Evolutionary conservation across 2,329 filamentous ascomycete species (phyloP).

Genomic region (Biscogniauxia mediterranea): DNA sequence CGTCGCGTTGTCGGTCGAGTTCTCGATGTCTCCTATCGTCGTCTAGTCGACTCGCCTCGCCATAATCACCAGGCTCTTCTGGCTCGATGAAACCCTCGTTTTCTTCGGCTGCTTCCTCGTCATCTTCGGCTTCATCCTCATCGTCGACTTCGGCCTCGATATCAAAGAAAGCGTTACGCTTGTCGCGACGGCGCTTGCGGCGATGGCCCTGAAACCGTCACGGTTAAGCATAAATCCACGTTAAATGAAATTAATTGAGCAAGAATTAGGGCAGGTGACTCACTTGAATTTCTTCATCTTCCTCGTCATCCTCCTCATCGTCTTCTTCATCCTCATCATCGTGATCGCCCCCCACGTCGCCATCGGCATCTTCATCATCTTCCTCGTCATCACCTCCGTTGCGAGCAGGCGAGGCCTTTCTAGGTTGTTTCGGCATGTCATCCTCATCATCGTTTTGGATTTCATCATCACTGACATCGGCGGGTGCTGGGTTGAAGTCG

Average conservation of each 20-base stretch:
- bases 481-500: conserved; percentile 83
- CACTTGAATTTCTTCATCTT: conserved; percentile 66
- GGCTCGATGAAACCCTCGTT: conserved; percentile 84
- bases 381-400: conserved; percentile 39
- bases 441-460: conserved; percentile 38
- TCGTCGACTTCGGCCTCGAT: conserved; percentile 98
- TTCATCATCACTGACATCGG: conserved; percentile 71
- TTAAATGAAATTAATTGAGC: not conserved
- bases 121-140: conserved; percentile 82
- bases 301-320: conserved; percentile 63
- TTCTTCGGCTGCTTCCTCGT: conserved; percentile 84
- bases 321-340: conserved; percentile 55
- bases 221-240: conserved; percentile 6
- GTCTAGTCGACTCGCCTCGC: conserved; percentile 73
- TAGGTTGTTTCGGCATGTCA: conserved; percentile 22
- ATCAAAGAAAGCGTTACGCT: conserved; percentile 88
- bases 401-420: conserved; percentile 23
- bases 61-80: conserved; percentile 85
- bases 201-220: conserved; percentile 55
- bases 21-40: conserved; percentile 93
- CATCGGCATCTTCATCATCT: conserved; percentile 46
- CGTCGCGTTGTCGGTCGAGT: conserved; percentile 86
- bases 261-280: conserved; percentile 17
- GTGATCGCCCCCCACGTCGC: conserved; percentile 45
- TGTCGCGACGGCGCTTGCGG: conserved; percentile 76